These are phyloP conservation scores for Phytophthora brassicae DNA, from an alignment of 352 stramenopile species.

Conservation along the genomic window DNA sequence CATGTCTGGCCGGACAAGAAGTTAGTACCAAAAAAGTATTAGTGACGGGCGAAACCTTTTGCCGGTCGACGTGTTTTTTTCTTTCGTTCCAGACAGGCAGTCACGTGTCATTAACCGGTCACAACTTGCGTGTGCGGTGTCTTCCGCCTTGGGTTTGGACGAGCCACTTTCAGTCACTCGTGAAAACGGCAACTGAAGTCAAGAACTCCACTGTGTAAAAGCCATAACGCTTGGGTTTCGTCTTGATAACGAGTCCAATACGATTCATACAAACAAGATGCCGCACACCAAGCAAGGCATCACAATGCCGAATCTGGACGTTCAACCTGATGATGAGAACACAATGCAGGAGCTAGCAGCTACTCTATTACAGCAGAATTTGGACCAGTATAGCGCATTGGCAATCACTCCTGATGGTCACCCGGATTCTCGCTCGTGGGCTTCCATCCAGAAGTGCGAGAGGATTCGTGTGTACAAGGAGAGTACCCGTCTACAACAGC, in stretches of 20 bases:
- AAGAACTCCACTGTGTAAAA: constrained; percentile 3
- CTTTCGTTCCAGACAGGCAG: constrained; percentile 29
- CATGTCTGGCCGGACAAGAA: constrained; percentile 2
- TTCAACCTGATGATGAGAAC: constrained; percentile 27
- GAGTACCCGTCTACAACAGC: constrained; percentile 26
- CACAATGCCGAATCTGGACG: constrained; percentile 31
- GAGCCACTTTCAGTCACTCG: constrained; percentile 17
- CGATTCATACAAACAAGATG: constrained; percentile 13
- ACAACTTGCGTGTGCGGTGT: constrained; percentile 8
- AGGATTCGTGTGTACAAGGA: constrained; percentile 42
- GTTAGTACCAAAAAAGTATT: constrained; percentile 3
- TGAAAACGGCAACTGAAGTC: constrained; percentile 15
- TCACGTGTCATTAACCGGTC: constrained; percentile 13
- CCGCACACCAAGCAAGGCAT: constrained; percentile 20
- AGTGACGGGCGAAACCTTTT: constrained; percentile 5
- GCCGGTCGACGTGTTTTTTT: constrained; percentile 6
- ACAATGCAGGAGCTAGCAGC: constrained; percentile 36
- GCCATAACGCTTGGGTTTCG: too few species aligned
- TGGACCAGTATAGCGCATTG: constrained; percentile 29
- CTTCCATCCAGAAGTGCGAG: constrained; percentile 32
- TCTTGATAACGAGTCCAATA: constrained; percentile 10
- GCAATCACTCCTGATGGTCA: constrained; percentile 33
- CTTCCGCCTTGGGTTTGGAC: constrained; percentile 8
- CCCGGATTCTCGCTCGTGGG: constrained; percentile 35
- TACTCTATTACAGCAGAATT: constrained; percentile 30